Evolutionary conservation across 2,329 filamentous ascomycete species (phyloP), one percentile per base, ranked within the genome.

Genomic region (Ceratocystis colombiana): DNA sequence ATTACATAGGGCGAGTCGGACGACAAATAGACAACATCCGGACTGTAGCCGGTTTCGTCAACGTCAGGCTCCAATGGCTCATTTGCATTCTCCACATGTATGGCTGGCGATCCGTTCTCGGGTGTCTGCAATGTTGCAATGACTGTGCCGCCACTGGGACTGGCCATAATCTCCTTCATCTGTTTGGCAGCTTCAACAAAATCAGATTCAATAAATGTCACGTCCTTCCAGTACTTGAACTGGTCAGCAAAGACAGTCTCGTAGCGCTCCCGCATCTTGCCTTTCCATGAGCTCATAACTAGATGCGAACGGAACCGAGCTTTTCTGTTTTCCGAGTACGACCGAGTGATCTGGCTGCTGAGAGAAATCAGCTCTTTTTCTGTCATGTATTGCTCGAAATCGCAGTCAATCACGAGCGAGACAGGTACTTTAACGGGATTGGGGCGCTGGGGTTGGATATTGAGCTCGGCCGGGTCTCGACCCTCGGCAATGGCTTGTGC

Each of bases 1-100:
- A 99, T 81, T 0, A 88, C 93, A 70, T 96, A 82, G 0, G 88
- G 86, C n/a, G 90, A 95, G 75, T 99, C 94, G 17, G 91, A 91
- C 6, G 90, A 90, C 3, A 99, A 84, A 73, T 99, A 99, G 67
- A 99, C 83, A 5, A 96, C 80, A 17, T 66, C 61, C 4, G 64
- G 62, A 61, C 79, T 77, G 65, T 72, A 71, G 68, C 75, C 75
- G 45, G 73, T 72, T 33, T 74, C 72, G 48, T 76, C 72, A 0
- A 74, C 71, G 2, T 74, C 72, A 0, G 74, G 71, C 15, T 76
- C 68, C 1, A 75, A 74, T 25, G 25, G 28, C 3, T 77, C 72
- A 10, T 73, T 72, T 61, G 45, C 37, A 20, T 59, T 46, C 33
- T 65, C 66, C 44, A 64, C 46, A n/a, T 69, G 68, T 22, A 67